Conservation (phyloP, 176 grass and related monocot genomes). For the Eremochloa ophiuroides region DNA sequence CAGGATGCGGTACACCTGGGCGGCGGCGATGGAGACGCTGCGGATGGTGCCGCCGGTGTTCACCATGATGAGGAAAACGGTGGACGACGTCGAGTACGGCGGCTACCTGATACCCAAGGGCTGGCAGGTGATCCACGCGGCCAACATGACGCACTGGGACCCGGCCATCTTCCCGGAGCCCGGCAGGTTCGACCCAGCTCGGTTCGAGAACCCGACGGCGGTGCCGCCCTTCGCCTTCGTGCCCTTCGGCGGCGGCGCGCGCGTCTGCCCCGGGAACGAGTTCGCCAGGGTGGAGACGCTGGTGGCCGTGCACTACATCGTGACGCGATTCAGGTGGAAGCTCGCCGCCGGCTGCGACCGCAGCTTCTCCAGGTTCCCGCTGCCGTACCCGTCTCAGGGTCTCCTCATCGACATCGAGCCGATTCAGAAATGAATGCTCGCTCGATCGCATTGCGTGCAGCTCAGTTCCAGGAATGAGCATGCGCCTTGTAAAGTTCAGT, state of each 20-base stretch:
- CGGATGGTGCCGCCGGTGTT: constrained; percentile 36
- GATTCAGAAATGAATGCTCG: background rate
- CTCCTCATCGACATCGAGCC: background rate
- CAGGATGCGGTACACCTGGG: background rate
- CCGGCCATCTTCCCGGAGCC: constrained; percentile 29
- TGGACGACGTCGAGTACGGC: constrained; percentile 21
- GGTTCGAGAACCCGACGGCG: background rate
- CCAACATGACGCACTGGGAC: constrained; percentile 20
- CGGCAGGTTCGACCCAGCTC: constrained; percentile 26
- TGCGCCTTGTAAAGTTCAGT: background rate
- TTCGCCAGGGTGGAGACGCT: constrained; percentile 26
- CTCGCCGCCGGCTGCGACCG: background rate
- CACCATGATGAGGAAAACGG: constrained; percentile 4
- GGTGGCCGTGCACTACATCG: background rate
- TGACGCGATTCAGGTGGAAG: background rate
- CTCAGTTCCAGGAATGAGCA: background rate
- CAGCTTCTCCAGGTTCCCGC: background rate
- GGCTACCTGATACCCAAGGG: constrained; percentile 31
- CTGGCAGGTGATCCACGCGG: constrained; percentile 27
- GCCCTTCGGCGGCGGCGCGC: constrained; percentile 21
- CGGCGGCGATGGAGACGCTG: background rate
- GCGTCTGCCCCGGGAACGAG: constrained; percentile 38
- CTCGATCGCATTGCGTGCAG: background rate
- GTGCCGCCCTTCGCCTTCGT: background rate
- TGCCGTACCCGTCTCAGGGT: background rate